Percentiles rank a stretch among this genome's conserved stretches.
Conservation (phyloP, 441 rosid species). For the Macaranga tanarius region DNA sequence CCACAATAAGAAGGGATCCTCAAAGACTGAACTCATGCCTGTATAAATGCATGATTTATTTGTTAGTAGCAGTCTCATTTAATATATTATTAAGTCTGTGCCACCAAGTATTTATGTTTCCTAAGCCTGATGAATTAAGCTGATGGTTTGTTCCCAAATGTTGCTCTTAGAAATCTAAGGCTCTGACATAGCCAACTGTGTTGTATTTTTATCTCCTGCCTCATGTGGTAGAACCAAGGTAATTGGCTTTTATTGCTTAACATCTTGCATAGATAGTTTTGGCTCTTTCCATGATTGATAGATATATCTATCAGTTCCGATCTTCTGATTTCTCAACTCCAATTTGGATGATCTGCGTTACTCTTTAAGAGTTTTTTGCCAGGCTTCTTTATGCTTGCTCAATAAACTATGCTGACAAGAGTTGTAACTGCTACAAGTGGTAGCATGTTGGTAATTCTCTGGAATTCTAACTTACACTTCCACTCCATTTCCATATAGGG, state of each 20-base stretch:
- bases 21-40: not conserved
- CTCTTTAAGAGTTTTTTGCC: not conserved
- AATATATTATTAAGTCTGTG: not conserved
- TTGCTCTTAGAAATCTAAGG: not conserved
- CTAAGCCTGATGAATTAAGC: not conserved
- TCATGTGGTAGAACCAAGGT: not conserved
- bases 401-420: not conserved
- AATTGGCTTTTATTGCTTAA: not conserved
- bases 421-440: not conserved
- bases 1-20: not conserved
- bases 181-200: not conserved
- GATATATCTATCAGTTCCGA: too few species aligned
- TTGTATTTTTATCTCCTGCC: not conserved
- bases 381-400: not conserved
- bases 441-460: not conserved
- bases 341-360: not conserved
- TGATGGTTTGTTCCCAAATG: not conserved
- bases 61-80: not conserved
- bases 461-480: not conserved
- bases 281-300: not conserved
- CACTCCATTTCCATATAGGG: not conserved
- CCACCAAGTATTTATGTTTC: slow-evolving; percentile 6
- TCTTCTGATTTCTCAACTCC: not conserved
- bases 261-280: not conserved
- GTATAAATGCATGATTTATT: not conserved